Evolutionary conservation across 345 rosid species (phyloP), one percentile per base, ranked within the genome.

Genomic region (Salix udensis): DNA sequence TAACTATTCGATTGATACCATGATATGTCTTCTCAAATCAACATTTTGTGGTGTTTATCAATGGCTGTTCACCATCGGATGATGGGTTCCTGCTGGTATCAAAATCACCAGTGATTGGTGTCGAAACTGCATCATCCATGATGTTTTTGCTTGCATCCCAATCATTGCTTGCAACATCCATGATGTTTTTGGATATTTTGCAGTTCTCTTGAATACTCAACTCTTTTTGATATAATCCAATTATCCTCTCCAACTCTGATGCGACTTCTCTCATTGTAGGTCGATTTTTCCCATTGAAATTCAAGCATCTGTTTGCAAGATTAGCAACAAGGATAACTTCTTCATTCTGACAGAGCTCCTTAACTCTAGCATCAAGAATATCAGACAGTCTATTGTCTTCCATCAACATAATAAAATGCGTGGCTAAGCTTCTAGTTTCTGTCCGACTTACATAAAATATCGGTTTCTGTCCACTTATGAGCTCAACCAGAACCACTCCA

Each of bases 401-500:
- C 70, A 58, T 62, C 4, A 68, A 50, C n/a, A 61, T 21, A 3
- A 78, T 40, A 44, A 82, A 82, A 64, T 75, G 71, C 5, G 65
- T 66, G 0, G 70, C 79, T 10, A 82, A 77, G 52, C 62, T 61
- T 75, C 71, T 67, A 28, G 65, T 68, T 48, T 68, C 74, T 21
- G 75, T 79, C 21, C 24, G n/a, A 2, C 76, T 75, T 5, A 26
- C 50, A 10, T 55, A 60, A 0, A 77, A 81, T 10, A 81, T 73
- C 1, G 84, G 84, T 48, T 73, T 77, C 48, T 73, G 21, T n/a
- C 80, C 84, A 0, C 75, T 73, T 42, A 77, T 5, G 7, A 76
- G 75, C 71, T 81, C 80, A 3, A 69, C 70, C 0, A 81, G 74
- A 42, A 81, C 80, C 37, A 81, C 84, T 0, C 78, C 84, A 28